Conservation (phyloP, 805 yeast species). For the Candida golubevii region DNA sequence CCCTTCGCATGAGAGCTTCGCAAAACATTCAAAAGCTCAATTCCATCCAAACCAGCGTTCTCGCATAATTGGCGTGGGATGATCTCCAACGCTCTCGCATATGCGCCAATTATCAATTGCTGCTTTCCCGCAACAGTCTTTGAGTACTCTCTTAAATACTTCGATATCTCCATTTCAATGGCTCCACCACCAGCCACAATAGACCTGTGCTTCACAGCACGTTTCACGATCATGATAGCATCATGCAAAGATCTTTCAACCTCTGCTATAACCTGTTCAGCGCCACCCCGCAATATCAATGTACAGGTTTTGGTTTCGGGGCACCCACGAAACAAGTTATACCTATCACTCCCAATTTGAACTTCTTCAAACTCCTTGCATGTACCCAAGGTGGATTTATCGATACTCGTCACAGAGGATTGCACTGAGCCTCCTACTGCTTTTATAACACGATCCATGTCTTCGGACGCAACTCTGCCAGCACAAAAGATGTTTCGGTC, state of each 20-base stretch:
- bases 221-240: slow-evolving; percentile 96
- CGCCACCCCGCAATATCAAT: slow-evolving; percentile 90
- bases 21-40: slow-evolving; percentile 85
- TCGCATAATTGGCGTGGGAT: slow-evolving; percentile 98
- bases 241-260: slow-evolving; percentile 97
- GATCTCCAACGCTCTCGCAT: slow-evolving; percentile 90
- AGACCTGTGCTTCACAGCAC: slow-evolving; percentile 81
- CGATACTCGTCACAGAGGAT: slow-evolving; percentile 66
- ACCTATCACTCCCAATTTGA: slow-evolving; percentile 95
- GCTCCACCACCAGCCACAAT: slow-evolving; percentile 99
- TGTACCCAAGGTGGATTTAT: slow-evolving; percentile 52
- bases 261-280: slow-evolving; percentile 96
- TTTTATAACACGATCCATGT: slow-evolving; percentile 84
- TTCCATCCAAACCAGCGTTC: slow-evolving; percentile 97
- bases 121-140: slow-evolving; percentile 92
- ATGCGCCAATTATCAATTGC: slow-evolving; percentile 87
- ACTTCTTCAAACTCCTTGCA: slow-evolving; percentile 74
- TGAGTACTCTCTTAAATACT: slow-evolving; percentile 79
- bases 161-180: slow-evolving; percentile 94
- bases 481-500: slow-evolving; percentile 96
- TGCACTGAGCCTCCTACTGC: slow-evolving; percentile 94
- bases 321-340: slow-evolving; percentile 88
- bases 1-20: slow-evolving; percentile 95
- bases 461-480: slow-evolving; percentile 86
- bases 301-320: slow-evolving; percentile 93